A percentile compares a stretch with the other conserved stretches of the same genome.
Evolutionary conservation across 208 protist species (phyloP).

Genomic region (Tritrichomonas musculus): DNA sequence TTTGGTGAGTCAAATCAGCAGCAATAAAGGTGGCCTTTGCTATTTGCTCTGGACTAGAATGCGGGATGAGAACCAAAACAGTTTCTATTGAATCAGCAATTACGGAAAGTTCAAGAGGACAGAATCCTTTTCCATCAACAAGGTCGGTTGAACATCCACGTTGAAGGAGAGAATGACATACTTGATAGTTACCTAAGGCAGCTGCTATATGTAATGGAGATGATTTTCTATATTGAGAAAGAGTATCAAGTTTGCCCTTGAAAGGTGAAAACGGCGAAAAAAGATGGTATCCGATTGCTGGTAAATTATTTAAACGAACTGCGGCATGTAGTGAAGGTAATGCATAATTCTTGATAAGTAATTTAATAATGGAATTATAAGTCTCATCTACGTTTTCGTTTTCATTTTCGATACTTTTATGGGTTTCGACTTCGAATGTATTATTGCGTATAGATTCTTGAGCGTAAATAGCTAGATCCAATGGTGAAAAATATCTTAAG

Average conservation of each 20-base stretch:
- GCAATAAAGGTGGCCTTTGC: background rate
- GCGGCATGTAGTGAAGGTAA: background rate
- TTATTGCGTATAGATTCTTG: too few species aligned
- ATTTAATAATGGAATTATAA: too few species aligned
- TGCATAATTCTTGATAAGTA: background rate
- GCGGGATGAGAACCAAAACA: background rate
- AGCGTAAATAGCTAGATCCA: slow-evolving; percentile 1
- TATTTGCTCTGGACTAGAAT: background rate
- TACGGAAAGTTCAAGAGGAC: background rate
- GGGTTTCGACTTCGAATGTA: too few species aligned
- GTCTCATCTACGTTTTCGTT: background rate
- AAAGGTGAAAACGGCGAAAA: background rate
- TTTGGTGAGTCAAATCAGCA: background rate
- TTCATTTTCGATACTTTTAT: too few species aligned
- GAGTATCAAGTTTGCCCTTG: background rate
- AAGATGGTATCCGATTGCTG: background rate
- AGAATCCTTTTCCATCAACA: background rate
- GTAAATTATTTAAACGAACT: background rate
- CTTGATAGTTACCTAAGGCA: background rate
- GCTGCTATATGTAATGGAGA: slow-evolving; percentile 13
- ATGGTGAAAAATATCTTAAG: background rate
- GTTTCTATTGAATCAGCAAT: background rate
- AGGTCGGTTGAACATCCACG: background rate
- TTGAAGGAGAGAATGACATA: slow-evolving; percentile 1
- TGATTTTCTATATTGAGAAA: background rate